These are phyloP conservation scores for Xylaria curta DNA, from an alignment of 495 filamentous ascomycete species.

Conservation along the genomic window DNA sequence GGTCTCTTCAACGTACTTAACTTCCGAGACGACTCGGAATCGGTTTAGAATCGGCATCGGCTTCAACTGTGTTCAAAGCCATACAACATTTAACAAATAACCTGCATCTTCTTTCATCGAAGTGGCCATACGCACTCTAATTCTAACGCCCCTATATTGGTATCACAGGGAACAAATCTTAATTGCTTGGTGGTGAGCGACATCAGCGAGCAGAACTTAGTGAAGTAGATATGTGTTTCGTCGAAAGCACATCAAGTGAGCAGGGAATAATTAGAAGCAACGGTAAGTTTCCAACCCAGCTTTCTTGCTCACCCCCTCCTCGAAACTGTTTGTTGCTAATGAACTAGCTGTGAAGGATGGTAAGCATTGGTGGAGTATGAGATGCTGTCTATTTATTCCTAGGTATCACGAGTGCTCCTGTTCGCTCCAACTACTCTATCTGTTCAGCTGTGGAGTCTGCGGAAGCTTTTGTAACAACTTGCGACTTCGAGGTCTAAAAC, in stretches of 20 bases:
- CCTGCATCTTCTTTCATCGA: background rate
- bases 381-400: background rate
- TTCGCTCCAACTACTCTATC: background rate
- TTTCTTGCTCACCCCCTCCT: background rate
- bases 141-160: background rate
- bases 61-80: background rate
- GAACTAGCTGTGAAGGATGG: background rate
- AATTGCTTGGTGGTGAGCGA: background rate
- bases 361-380: background rate
- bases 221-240: background rate
- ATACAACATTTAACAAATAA: background rate
- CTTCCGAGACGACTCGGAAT: background rate
- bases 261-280: background rate
- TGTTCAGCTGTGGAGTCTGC: background rate
- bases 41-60: background rate
- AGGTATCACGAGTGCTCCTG: background rate
- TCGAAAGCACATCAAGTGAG: background rate
- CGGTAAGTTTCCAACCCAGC: background rate
- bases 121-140: too few relatives aligned
- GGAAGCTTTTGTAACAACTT: background rate
- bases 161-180: background rate
- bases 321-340: background rate
- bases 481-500: background rate
- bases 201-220: background rate
- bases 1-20: background rate